phyloP scores from a whole-genome alignment of 768 basidiomycete genomes.

The Lentinula edodes region DNA sequence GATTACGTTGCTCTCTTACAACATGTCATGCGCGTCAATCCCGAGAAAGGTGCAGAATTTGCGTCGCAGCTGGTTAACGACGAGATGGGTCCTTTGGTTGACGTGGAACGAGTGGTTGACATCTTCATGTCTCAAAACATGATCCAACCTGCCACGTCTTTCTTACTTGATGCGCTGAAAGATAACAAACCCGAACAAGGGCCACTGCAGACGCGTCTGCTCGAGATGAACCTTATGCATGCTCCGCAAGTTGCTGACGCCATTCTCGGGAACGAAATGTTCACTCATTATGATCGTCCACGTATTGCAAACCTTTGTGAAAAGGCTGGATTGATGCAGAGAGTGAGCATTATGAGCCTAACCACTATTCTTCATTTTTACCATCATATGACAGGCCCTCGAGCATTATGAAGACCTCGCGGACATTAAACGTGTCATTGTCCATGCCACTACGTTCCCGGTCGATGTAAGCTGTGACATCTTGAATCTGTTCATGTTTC shows the following conservation, averaged over 20 bases:
- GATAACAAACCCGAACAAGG: conserved; percentile 98
- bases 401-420: conserved; percentile 97
- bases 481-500: not conserved
- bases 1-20: conserved; percentile 91
- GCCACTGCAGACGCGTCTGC: conserved; percentile 88
- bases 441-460: conserved; percentile 81
- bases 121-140: conserved; percentile 99
- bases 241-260: conserved; percentile 99
- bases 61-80: conserved; percentile 93
- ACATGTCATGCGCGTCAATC: conserved; percentile 93
- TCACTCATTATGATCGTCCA: conserved; percentile 92
- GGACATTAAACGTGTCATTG: conserved; percentile 98
- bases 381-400: conserved; percentile 60
- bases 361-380: conserved; percentile 6
- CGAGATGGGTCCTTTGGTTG: conserved; percentile 86
- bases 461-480: conserved; percentile 56
- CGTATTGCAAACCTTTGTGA: conserved; percentile 97
- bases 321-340: conserved; percentile 92
- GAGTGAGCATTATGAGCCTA: conserved; percentile 46
- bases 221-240: conserved; percentile 97
- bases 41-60: conserved; percentile 98
- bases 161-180: conserved; percentile 95
- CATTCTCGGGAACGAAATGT: conserved; percentile 98
- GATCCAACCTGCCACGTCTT: conserved; percentile 98
- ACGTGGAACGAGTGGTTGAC: conserved; percentile 93